Conservation (phyloP, 805 yeast genomes). For the Yarrowia divulgata region DNA sequence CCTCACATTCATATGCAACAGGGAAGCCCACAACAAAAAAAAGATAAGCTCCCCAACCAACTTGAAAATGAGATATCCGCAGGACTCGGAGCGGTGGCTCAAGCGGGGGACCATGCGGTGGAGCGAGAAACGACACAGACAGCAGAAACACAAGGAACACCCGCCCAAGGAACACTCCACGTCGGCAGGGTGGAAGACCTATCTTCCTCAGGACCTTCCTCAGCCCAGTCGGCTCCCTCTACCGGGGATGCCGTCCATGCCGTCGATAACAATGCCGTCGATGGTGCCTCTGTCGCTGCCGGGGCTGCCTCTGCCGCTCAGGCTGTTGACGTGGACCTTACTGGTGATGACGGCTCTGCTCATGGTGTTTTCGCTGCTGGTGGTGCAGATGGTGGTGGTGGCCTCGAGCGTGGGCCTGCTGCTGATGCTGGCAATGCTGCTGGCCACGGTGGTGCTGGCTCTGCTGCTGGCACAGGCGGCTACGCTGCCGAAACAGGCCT, state of each 20-base stretch:
- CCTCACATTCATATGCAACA: conserved; percentile 15
- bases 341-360: conserved; percentile 11
- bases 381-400: conserved; percentile 30
- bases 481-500: conserved; percentile 11
- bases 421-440: conserved; percentile 4
- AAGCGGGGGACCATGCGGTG: conserved; percentile 16
- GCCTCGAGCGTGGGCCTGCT: conserved; percentile 18
- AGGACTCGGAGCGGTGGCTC: conserved; percentile 24
- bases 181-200: conserved; percentile 10
- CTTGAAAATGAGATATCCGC: conserved; percentile 8
- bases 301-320: conserved; percentile 13
- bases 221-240: not conserved
- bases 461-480: conserved; percentile 9
- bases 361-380: conserved; percentile 9
- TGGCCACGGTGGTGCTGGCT: conserved; percentile 9
- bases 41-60: conserved; percentile 21
- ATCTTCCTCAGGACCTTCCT: not conserved
- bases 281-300: not conserved
- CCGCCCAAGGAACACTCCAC: not conserved
- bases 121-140: not conserved
- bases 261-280: not conserved
- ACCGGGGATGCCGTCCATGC: not conserved
- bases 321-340: conserved; percentile 23
- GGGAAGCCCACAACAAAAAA: conserved; percentile 21
- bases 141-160: not conserved